Base-by-base conservation (phyloP, 2,329 filamentous ascomycete genomes). In the Colletotrichum acutatum region DNA sequence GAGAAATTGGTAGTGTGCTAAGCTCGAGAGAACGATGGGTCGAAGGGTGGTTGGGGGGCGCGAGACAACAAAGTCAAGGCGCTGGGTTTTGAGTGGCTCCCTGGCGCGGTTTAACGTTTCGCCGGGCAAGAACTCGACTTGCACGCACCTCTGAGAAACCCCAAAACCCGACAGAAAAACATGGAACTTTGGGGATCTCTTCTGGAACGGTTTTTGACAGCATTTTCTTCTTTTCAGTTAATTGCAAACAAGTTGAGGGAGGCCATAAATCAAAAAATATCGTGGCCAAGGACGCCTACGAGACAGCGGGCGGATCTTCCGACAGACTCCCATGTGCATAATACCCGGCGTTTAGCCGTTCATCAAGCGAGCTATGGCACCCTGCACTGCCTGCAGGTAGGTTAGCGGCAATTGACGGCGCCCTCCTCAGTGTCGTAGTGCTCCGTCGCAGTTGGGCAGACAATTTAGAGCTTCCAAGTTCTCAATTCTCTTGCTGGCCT, bases 31-130 rank as follows among this genome's bases (percentile, higher is more conserved):
- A 60, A 64, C 61, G 30, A 61, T 58, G 37, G 72, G 46, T 53
- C 61, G 34, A 53, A 59, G 53, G 19, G 32, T 66, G 42, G 52
- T 54, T 49, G 60, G 42, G 42, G 42, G 42, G 42, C 42, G 16
- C 42, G 42, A 49, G 42, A n/a, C 42, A n/a, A 19, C n/a, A 32
- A 26, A 63, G 60, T 63, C 60, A 32, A 59, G 66, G 37, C 63
- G 71, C 71, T 74, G 70, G 74, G 65, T 63, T 24, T 67, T 56
- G 63, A 34, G 56, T 8, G 61, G 24, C n/a, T 49, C 28, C 16
- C 12, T 52, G 68, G 61, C 9, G 22, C 71, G 71, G 67, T 58
- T 63, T 62, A 74, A 74, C 61, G 14, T 66, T 72, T 67, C 14
- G 34, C 71, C 71, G 71, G 66, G 7, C 6, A 16, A 11, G 8